Percentiles rank a stretch among this genome's conserved stretches.
These are phyloP conservation scores for Lepiota venenata DNA, from an alignment of 768 basidiomycete species.

Conservation along the genomic window DNA sequence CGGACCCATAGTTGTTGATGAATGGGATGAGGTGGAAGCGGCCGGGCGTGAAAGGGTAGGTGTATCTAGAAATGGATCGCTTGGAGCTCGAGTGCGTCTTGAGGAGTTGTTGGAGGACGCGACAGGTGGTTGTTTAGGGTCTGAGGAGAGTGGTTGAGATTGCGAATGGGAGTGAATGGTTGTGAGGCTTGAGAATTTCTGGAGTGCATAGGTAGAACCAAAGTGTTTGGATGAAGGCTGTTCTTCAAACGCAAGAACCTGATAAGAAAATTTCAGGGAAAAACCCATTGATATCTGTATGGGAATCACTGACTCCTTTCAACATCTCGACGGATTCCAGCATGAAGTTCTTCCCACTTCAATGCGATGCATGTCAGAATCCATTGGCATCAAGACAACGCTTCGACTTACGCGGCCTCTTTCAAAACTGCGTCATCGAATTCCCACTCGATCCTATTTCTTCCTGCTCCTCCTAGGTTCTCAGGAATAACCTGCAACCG, in stretches of 20 bases:
- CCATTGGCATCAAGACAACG: constrained; percentile 13
- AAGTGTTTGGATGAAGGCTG: constrained; percentile 34
- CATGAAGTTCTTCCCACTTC: constrained; percentile 93
- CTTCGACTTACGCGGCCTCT: constrained; percentile 78
- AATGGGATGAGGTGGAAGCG: constrained; percentile 51
- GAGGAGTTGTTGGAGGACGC: constrained; percentile 41
- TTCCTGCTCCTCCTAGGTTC: constrained; percentile 77
- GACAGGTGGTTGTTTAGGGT: constrained; percentile 30
- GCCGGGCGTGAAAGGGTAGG: constrained; percentile 51
- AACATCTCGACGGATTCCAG: constrained; percentile 84
- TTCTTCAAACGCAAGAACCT: constrained; percentile 74
- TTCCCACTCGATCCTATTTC: constrained; percentile 78
- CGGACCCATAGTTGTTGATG: constrained; percentile 26
- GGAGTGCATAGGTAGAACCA: constrained; percentile 27
- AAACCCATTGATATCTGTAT: constrained; percentile 10
- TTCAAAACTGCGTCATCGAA: constrained; percentile 93
- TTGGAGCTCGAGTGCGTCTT: constrained; percentile 70
- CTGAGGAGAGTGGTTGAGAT: constrained; percentile 49
- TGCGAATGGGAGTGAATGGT: constrained; percentile 50
- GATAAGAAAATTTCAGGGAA: constrained; percentile 14
- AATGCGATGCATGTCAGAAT: constrained; percentile 18
- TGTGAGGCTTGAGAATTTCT: constrained; percentile 32
- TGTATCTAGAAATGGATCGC: constrained; percentile 79
- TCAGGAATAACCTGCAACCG: constrained; percentile 79
- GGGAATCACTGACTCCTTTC: constrained; percentile 71